These are phyloP conservation scores for Huntiella abstrusa DNA, from an alignment of 2,329 filamentous ascomycete genomes.

Conservation along the genomic window DNA sequence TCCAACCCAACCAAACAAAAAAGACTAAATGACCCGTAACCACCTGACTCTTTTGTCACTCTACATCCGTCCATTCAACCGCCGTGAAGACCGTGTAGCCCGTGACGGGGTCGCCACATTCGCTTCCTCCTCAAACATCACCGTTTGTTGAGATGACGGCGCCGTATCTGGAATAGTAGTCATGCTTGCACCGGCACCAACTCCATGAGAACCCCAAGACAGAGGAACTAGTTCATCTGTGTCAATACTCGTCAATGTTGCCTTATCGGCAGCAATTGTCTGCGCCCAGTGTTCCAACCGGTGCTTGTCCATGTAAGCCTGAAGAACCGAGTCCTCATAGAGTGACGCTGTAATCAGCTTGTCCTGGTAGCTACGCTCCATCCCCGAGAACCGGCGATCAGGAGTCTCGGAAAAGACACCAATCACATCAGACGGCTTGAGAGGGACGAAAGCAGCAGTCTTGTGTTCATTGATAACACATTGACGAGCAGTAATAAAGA, in stretches of 20 bases:
- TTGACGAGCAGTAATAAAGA: constrained; percentile 47
- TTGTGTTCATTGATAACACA: constrained; percentile 36
- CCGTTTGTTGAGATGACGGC: background rate
- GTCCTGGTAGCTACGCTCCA: constrained; percentile 44
- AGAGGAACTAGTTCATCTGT: constrained; percentile 16
- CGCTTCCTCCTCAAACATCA: background rate
- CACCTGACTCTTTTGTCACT: too few species aligned
- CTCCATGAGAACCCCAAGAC: background rate
- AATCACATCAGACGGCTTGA: constrained; percentile 33
- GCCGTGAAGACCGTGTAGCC: constrained; percentile 8
- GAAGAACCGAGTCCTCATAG: constrained; percentile 49
- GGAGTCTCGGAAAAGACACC: constrained; percentile 43
- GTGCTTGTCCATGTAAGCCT: constrained; percentile 45
- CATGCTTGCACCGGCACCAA: background rate
- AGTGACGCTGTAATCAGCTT: constrained; percentile 54
- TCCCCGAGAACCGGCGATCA: constrained; percentile 37
- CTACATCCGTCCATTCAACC: constrained; percentile 6
- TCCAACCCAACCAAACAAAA: too few species aligned
- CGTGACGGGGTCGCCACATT: background rate
- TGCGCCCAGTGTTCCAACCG: constrained; percentile 50
- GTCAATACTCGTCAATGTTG: constrained; percentile 18
- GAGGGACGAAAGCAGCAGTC: constrained; percentile 25
- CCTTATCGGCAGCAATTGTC: constrained; percentile 21
- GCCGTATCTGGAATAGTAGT: background rate
- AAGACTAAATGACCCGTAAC: too few species aligned